Base-by-base conservation (phyloP, 305 asterid genomes). In the Fraxinus angustifolia region DNA sequence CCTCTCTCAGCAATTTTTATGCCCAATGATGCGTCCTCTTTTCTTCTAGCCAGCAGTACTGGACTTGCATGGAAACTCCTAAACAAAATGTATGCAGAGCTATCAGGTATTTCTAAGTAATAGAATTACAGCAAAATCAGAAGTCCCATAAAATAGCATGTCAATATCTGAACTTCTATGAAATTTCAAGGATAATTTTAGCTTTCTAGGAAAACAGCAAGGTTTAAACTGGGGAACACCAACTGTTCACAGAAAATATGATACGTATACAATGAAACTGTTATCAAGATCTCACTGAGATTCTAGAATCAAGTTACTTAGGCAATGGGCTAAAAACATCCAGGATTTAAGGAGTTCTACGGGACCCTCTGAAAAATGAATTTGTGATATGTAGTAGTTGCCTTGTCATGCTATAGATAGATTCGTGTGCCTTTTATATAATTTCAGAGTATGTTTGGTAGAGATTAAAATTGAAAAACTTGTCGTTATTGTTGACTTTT, bases 31-130 rank as follows among this genome's bases (percentile, higher is more conserved):
- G 84, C 88, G 3, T 90, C 93, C 53, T 73, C 92, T 75, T 77
- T 83, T 71, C 82, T 81, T 85, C 87, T 79, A 45, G 85, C 87
- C 80, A 88, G 88, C 82, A 86, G 89, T 84, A 84, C 91, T 65
- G 90, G 91, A 88, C 86, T 96, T 80, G 92, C 88, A 90, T 89
- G 98, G 82, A 94, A 88, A 82, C 67, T 82, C 93, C 98, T 96
- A 87, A 65, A 76, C 79, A 72, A 70, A 81, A 80, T 81, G 78
- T 58, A 26, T 31, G 75, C 42, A 70, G 17, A 72, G 23, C 80
- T 10, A 70, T 58, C 70, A 53, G 53, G 50, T 79, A 79, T 19
- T n/a, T 48, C 78, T 75, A 68, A 75, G 53, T 65, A 48, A 80
- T 28, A 56, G 42, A 21, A 74, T 10, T 42, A n/a, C 62, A 53